phyloP scores from a whole-genome alignment of 805 yeast genomes.

The Tetrapisispora fleetii region DNA sequence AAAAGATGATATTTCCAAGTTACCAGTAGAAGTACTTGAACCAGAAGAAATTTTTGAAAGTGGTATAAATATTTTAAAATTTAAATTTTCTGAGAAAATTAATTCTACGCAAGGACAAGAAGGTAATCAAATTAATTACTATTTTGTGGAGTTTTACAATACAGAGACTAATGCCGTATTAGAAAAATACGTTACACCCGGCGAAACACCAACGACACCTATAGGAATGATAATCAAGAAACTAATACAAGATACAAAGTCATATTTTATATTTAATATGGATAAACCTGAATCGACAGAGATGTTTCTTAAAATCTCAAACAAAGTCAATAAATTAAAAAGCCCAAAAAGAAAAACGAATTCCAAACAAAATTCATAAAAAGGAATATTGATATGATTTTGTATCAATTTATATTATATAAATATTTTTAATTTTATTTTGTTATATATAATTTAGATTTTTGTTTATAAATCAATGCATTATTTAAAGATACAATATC shows the following conservation, averaged over 20 bases:
- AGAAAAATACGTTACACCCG: constrained; percentile 4
- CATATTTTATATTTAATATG: constrained; percentile 29
- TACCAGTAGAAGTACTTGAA: constrained; percentile 4
- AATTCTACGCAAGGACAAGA: background rate
- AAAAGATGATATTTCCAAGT: constrained; percentile 5
- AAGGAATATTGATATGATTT: background rate
- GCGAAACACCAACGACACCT: constrained; percentile 11
- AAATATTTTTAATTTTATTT: background rate
- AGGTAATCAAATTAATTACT: constrained; percentile 11
- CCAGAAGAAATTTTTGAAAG: constrained; percentile 1
- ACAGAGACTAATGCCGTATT: constrained; percentile 9
- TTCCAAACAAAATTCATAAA: background rate
- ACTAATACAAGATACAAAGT: constrained; percentile 29
- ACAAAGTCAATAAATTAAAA: constrained; percentile 11
- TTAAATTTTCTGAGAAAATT: constrained; percentile 8
- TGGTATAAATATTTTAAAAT: constrained; percentile 17
- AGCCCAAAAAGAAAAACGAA: constrained; percentile 7
- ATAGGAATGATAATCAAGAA: constrained; percentile 21
- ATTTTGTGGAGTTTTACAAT: constrained; percentile 21
- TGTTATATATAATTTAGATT: background rate
- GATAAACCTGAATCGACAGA: constrained; percentile 11
- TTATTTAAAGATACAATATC: background rate
- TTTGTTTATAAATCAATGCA: constrained; percentile 1
- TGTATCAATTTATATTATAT: background rate
- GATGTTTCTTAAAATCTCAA: constrained; percentile 11